These are phyloP conservation scores for Fraxinus quadrangulata DNA, from an alignment of 257 asterid species.

Conservation along the genomic window DNA sequence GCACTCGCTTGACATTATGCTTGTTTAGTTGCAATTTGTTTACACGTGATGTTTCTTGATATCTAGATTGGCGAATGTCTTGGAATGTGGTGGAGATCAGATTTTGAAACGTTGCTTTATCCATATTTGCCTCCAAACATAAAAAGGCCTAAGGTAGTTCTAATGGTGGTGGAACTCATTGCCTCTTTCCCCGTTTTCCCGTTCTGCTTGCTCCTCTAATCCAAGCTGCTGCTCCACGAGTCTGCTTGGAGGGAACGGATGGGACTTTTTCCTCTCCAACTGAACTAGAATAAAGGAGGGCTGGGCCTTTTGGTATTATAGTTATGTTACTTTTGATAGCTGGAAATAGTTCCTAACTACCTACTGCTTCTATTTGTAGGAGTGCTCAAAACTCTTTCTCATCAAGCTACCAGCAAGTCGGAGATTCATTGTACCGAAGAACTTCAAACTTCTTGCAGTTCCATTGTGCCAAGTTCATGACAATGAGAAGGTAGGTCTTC, in stretches of 20 bases:
- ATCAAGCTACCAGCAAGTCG: slow-evolving; percentile 78
- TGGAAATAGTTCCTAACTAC: slow-evolving; percentile 18
- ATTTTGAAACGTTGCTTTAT: slow-evolving; percentile 57
- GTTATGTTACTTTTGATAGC: slow-evolving; percentile 12
- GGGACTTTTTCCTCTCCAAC: no score
- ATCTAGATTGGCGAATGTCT: slow-evolving; percentile 78
- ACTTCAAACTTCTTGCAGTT: slow-evolving; percentile 70
- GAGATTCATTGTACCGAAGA: slow-evolving; percentile 73
- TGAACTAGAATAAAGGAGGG: no score
- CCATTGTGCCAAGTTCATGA: slow-evolving; percentile 73
- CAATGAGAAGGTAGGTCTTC: slow-evolving; percentile 53
- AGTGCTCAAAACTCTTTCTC: slow-evolving; percentile 80
- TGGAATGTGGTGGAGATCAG: slow-evolving; percentile 91
- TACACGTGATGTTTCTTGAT: slow-evolving; percentile 19
- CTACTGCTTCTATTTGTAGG: slow-evolving; percentile 48
- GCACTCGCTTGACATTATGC: not conserved
- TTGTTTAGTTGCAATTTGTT: slow-evolving; percentile 8
- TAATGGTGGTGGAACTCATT: not conserved
- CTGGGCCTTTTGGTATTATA: not conserved
- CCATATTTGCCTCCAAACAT: slow-evolving; percentile 67
- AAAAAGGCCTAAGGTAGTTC: slow-evolving; percentile 64
- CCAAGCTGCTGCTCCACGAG: no score
- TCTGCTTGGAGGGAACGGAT: no score
- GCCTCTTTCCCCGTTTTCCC: no score
- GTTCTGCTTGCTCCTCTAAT: no score